Evolutionary conservation across 805 yeast genomes (phyloP), one percentile per base, ranked within the genome.

Genomic region (Wickerhamomyces subpelliculosus): DNA sequence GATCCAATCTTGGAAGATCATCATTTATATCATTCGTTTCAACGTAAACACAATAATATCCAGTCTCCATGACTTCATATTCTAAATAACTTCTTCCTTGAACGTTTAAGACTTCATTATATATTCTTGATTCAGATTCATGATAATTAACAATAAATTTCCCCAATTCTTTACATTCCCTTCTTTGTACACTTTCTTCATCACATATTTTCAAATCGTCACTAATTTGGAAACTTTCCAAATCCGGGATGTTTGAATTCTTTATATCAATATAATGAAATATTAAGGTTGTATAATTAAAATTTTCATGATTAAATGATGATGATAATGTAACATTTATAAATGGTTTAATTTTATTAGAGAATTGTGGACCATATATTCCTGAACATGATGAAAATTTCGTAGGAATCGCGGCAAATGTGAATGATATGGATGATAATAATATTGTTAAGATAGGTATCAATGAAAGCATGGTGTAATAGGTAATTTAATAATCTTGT

Each of bases 1-100:
- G 12, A 34, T 26, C 20, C 28, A 19, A 8, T 13, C 11, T 14
- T 27, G n/a, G n/a, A n/a, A n/a, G n/a, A n/a, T 26, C 20, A 19
- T 18, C 22, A 4, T 8, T 5, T 5, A 8, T n/a, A 18, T 12
- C 26, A 9, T 26, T 22, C 4, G 18, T 18, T 18, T 29, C 16
- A 5, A 34, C 16, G 27, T 34, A 34, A 14, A 34, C 36, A 16
- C 36, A 34, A 27, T 34, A 34, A 20, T 9, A 27, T 14, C 36
- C 36, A 8, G 24, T 34, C 13, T 34, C 20, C 7, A n/a, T 21
- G 8, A 34, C 21, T 5, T 19, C 9, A 20, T 34, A 34, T 11
- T 26, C 20, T 10, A 29, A 29, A 19, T 20, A 16, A 5, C 26
- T 20, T 27, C 19, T 13, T 5, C 9, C 20, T 7, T 26, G 12